Percentiles rank a stretch among this genome's conserved stretches.
phyloP scores from a whole-genome alignment of 768 basidiomycete species.

The Agrocybe chaxingu region DNA sequence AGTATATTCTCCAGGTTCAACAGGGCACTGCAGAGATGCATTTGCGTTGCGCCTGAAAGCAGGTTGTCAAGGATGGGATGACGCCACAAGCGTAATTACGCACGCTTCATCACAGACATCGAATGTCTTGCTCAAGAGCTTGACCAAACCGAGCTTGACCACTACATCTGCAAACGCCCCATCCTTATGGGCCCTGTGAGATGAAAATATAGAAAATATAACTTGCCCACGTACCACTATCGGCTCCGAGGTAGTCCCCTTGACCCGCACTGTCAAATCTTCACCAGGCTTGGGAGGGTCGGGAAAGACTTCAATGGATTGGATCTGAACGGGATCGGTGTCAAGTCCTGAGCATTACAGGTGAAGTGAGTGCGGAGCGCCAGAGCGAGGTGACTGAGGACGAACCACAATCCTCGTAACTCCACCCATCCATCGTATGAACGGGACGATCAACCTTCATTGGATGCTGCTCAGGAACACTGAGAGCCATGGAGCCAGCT shows the following conservation, averaged over 20 bases:
- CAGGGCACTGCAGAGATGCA: constrained; percentile 79
- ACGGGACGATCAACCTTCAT: constrained; percentile 22
- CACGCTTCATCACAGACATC: constrained; percentile 95
- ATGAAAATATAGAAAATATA: background rate
- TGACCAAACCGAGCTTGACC: constrained; percentile 93
- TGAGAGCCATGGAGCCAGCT: constrained; percentile 19
- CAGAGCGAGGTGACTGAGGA: constrained; percentile 4
- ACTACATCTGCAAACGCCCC: constrained; percentile 87
- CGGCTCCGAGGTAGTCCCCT: constrained; percentile 49
- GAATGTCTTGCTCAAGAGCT: constrained; percentile 78
- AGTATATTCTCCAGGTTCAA: constrained; percentile 65
- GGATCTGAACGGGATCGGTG: constrained; percentile 53
- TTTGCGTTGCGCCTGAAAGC: constrained; percentile 65
- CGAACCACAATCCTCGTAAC: constrained; percentile 74
- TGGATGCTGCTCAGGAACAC: constrained; percentile 20
- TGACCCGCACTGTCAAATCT: constrained; percentile 82
- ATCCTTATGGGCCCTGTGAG: constrained; percentile 49
- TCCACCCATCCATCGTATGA: constrained; percentile 51
- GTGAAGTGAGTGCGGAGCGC: background rate
- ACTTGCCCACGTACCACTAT: constrained; percentile 56
- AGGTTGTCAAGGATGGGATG: constrained; percentile 1
- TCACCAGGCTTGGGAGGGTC: constrained; percentile 89
- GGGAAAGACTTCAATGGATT: constrained; percentile 72
- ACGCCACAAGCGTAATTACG: constrained; percentile 28
- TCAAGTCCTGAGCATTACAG: constrained; percentile 7